Conservation (phyloP, 495 filamentous ascomycete species). For the Lophiostoma macrostomum region DNA sequence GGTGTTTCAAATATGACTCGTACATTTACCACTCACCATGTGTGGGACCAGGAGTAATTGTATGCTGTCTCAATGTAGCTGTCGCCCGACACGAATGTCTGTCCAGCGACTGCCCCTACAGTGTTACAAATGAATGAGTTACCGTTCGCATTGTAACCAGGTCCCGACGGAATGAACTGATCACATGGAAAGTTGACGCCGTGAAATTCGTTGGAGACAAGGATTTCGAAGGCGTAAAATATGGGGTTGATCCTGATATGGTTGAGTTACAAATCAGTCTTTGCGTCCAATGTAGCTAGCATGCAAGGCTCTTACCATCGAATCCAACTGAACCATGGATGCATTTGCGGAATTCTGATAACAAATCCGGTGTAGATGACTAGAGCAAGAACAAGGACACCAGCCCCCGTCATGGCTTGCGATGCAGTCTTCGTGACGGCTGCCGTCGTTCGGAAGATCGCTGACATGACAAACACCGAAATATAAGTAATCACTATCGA, state of each 20-base stretch:
- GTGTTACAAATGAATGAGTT: slow-evolving; percentile 10
- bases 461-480: slow-evolving; percentile 63
- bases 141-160: slow-evolving; percentile 51
- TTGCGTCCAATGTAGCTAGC: too few relatives aligned
- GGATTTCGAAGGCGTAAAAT: slow-evolving; percentile 28
- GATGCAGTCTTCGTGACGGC: slow-evolving; percentile 35
- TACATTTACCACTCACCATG: slow-evolving; percentile 28
- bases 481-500: slow-evolving; percentile 64
- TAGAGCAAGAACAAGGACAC: slow-evolving; percentile 63
- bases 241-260: slow-evolving; percentile 33
- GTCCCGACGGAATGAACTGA: slow-evolving; percentile 3
- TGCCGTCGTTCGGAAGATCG: slow-evolving; percentile 66
- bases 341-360: slow-evolving; percentile 71
- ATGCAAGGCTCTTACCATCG: too few relatives aligned
- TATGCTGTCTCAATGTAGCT: slow-evolving; percentile 1
- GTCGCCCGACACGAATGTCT: slow-evolving; percentile 7
- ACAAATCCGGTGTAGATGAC: slow-evolving; percentile 71
- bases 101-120: slow-evolving; percentile 14
- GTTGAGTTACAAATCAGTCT: too few relatives aligned
- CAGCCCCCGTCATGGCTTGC: slow-evolving; percentile 14
- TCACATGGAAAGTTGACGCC: slow-evolving; percentile 18
- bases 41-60: slow-evolving; percentile 12
- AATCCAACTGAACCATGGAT: slow-evolving; percentile 40
- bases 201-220: slow-evolving; percentile 32
- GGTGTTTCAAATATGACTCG: background rate